These are phyloP conservation scores for Ceratorhiza oryzae-sativae DNA, from an alignment of 1,284 basidiomycete species.

Conservation along the genomic window DNA sequence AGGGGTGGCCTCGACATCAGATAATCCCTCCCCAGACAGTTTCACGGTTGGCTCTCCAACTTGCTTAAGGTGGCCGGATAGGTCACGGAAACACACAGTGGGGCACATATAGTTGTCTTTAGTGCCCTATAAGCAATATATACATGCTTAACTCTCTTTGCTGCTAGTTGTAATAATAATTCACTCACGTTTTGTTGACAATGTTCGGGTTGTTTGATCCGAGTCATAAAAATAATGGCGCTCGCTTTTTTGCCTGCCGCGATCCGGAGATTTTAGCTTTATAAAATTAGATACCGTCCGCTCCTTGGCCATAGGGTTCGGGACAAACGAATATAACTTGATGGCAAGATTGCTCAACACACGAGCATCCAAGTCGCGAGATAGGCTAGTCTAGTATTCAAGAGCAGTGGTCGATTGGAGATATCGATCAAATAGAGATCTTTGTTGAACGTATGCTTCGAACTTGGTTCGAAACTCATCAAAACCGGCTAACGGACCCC, in stretches of 20 bases:
- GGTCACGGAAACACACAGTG: background rate
- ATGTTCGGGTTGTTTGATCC: too few species aligned
- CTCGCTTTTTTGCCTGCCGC: constrained; percentile 46
- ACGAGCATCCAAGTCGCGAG: constrained; percentile 9
- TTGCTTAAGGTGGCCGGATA: background rate
- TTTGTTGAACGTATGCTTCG: constrained; percentile 4
- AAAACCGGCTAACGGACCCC: too few species aligned
- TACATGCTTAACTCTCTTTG: too few species aligned
- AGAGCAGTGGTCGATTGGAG: background rate
- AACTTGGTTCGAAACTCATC: constrained; percentile 15
- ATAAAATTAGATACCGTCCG: constrained; percentile 53
- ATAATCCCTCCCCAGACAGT: background rate
- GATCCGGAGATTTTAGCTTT: constrained; percentile 49
- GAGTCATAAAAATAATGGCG: constrained; percentile 49
- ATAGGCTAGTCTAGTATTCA: constrained; percentile 15
- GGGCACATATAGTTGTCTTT: background rate
- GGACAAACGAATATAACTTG: constrained; percentile 50
- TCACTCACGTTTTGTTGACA: too few species aligned
- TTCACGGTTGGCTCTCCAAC: background rate
- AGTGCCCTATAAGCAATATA: too few species aligned
- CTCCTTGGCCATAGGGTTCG: too few species aligned
- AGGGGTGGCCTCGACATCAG: too few species aligned
- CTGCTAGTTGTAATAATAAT: too few species aligned
- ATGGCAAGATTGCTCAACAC: constrained; percentile 46
- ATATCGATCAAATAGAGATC: constrained; percentile 19